Evolutionary conservation across 2,329 filamentous ascomycete species (phyloP).

Genomic region (Aspergillus alliaceus): DNA sequence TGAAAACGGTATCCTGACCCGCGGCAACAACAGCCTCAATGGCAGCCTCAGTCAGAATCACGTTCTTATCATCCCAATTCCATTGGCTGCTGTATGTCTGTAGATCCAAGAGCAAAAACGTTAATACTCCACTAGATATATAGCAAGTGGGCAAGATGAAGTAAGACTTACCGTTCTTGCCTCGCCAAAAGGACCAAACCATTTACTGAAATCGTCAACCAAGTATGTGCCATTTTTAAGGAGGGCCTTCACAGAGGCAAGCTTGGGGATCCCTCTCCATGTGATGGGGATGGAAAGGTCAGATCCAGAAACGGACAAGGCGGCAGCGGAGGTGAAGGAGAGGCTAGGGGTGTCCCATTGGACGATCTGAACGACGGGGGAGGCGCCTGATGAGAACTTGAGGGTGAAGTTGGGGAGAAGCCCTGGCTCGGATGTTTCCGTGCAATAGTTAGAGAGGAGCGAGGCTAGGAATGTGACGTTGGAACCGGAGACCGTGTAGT

Average conservation of each 20-base stretch:
- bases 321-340: conserved; percentile 26
- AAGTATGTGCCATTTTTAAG: conserved; percentile 51
- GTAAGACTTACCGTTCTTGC: conserved; percentile 34
- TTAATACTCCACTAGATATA: background rate
- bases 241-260: conserved; percentile 54
- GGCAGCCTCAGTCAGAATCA: conserved; percentile 49
- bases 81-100: conserved; percentile 54
- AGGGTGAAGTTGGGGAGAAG: conserved; percentile 54
- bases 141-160: background rate
- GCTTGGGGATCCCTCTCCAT: conserved; percentile 52
- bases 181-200: conserved; percentile 54
- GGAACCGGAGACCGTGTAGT: conserved; percentile 51
- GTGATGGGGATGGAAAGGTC: conserved; percentile 53
- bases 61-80: conserved; percentile 49
- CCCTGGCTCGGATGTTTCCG: conserved; percentile 43
- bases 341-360: conserved; percentile 52
- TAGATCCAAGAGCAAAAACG: background rate
- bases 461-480: conserved; percentile 49
- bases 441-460: conserved; percentile 50
- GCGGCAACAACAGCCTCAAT: conserved; percentile 49
- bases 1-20: conserved; percentile 49
- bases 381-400: conserved; percentile 53
- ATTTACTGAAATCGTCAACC: conserved; percentile 59
- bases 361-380: conserved; percentile 50
- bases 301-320: conserved; percentile 34